Evolutionary conservation across 371 early-diverging fungal genomes (phyloP).

Genomic region (Parasitella parasitica): DNA sequence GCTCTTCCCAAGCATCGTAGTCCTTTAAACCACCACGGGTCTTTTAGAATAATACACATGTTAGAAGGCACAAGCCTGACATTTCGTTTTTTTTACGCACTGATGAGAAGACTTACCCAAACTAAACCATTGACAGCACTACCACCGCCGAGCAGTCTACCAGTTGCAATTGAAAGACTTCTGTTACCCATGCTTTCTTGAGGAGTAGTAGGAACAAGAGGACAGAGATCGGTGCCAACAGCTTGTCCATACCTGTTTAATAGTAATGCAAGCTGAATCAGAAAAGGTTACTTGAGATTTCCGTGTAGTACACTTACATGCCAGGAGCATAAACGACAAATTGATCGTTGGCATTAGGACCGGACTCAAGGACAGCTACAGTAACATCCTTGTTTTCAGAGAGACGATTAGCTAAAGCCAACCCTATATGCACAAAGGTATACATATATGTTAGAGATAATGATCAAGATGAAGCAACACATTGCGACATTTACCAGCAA

Average conservation of each 20-base stretch:
- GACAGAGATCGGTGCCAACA: constrained; percentile 15
- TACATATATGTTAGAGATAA: background rate
- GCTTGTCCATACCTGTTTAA: constrained; percentile 24
- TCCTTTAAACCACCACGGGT: constrained; percentile 39
- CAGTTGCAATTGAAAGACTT: constrained; percentile 11
- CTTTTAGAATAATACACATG: constrained; percentile 27
- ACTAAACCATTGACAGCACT: constrained; percentile 22
- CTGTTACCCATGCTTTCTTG: constrained; percentile 12
- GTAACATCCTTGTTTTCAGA: constrained; percentile 13
- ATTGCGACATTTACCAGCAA: background rate
- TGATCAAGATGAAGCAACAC: background rate
- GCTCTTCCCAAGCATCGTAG: constrained; percentile 36
- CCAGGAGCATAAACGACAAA: constrained; percentile 17
- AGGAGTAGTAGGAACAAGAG: constrained; percentile 13
- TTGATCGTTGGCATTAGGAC: constrained; percentile 12
- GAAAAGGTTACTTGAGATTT: background rate
- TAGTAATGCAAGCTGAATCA: background rate
- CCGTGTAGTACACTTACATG: constrained; percentile 13
- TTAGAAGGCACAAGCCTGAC: background rate
- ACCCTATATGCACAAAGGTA: constrained; percentile 5
- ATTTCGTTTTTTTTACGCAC: background rate
- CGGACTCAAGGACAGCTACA: constrained; percentile 15
- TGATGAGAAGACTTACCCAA: constrained; percentile 1
- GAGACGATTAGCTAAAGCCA: constrained; percentile 15
- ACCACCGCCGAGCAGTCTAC: constrained; percentile 17